These are phyloP conservation scores for Termitomyces sp. DNA, from an alignment of 768 basidiomycete species.

Conservation along the genomic window DNA sequence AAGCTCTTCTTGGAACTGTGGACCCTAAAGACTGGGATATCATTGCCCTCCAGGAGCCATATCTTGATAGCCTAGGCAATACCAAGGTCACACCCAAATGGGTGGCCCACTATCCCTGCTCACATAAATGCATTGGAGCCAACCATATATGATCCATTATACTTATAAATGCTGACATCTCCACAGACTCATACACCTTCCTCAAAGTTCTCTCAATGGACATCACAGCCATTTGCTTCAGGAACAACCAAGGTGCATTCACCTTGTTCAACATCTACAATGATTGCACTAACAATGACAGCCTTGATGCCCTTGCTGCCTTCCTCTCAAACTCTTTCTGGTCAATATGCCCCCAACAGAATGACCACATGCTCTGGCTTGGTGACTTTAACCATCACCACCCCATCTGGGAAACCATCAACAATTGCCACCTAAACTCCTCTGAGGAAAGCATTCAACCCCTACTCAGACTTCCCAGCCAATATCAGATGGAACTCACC, in stretches of 20 bases:
- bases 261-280: background rate
- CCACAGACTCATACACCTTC: too few relatives aligned
- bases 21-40: too few relatives aligned
- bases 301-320: background rate
- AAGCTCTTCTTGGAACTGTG: too few relatives aligned
- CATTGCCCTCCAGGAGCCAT: background rate
- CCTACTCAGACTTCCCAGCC: too few relatives aligned
- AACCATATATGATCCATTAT: background rate
- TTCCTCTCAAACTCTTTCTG: background rate
- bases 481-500: too few relatives aligned
- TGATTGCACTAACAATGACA: background rate
- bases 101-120: background rate
- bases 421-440: too few relatives aligned
- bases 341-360: background rate
- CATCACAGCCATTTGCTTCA: background rate
- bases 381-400: too few relatives aligned
- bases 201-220: background rate
- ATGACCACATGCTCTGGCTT: too few relatives aligned
- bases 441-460: too few relatives aligned
- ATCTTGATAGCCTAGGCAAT: background rate
- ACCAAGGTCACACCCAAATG: background rate
- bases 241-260: background rate
- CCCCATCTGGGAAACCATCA: too few relatives aligned
- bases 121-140: background rate
- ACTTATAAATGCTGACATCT: background rate